A percentile compares a stretch with the other conserved stretches of the same genome.
phyloP scores from a whole-genome alignment of 2,329 filamentous ascomycete genomes.

The Periconia digitata region DNA sequence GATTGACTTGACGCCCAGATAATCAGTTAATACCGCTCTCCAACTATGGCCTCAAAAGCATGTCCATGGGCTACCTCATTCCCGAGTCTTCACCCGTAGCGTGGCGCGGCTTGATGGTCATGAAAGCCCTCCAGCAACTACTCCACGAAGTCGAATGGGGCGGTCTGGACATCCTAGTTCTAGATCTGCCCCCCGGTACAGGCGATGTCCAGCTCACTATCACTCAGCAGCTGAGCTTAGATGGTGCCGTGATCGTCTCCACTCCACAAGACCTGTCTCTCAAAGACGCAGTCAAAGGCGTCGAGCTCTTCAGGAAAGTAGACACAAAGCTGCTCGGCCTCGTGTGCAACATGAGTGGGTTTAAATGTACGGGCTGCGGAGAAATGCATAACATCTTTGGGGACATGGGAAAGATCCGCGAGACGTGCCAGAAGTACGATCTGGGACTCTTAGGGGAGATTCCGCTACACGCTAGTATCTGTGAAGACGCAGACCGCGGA shows the following conservation, averaged over 20 bases:
- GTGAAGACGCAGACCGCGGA: conserved; percentile 81
- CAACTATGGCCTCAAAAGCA: conserved; percentile 94
- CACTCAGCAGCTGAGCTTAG: conserved; percentile 87
- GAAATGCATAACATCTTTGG: conserved; percentile 45
- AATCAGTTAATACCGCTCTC: conserved; percentile 84
- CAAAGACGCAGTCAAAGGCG: conserved; percentile 87
- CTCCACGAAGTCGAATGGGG: conserved; percentile 96
- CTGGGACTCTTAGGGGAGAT: conserved; percentile 87
- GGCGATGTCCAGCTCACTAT: conserved; percentile 97
- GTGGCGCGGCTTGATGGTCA: conserved; percentile 96
- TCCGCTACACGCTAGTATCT: conserved; percentile 82
- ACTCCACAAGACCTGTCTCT: conserved; percentile 93
- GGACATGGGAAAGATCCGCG: conserved; percentile 75
- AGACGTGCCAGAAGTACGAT: conserved; percentile 69
- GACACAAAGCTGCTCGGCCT: conserved; percentile 78
- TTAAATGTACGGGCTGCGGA: conserved; percentile 54
- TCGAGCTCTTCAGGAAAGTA: conserved; percentile 90
- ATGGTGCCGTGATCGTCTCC: conserved; percentile 84
- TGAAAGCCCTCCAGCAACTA: conserved; percentile 94
- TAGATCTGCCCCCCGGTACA: conserved; percentile 91
- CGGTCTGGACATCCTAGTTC: conserved; percentile 79
- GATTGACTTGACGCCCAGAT: conserved; percentile 48
- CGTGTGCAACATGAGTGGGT: conserved; percentile 56
- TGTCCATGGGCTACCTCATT: conserved; percentile 97
- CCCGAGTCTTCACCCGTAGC: conserved; percentile 79